phyloP scores from a whole-genome alignment of 495 filamentous ascomycete species.

The Tuber melanosporum region DNA sequence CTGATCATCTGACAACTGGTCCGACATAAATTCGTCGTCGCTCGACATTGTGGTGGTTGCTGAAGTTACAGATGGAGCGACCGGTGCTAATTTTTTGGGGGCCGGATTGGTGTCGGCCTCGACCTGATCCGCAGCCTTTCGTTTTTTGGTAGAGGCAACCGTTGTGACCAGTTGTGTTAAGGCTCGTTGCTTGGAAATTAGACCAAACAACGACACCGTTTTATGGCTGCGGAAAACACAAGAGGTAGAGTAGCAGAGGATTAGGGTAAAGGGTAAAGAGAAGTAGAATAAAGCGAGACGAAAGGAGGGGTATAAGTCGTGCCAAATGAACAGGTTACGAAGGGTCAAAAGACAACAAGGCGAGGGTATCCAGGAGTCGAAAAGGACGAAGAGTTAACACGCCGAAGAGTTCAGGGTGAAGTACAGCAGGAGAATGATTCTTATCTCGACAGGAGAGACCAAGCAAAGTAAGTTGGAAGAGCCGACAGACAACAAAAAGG shows the following conservation, averaged over 20 bases:
- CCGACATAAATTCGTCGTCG: slow-evolving; percentile 91
- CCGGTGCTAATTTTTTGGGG: slow-evolving; percentile 48
- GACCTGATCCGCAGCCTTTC: slow-evolving; percentile 80
- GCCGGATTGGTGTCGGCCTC: slow-evolving; percentile 46
- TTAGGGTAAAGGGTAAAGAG: not conserved
- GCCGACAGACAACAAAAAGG: not conserved
- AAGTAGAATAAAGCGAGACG: slow-evolving; percentile 2
- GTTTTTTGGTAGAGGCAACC: slow-evolving; percentile 70
- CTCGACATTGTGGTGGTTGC: slow-evolving; percentile 77
- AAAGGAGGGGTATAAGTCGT: not conserved
- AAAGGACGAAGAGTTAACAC: slow-evolving; percentile 1
- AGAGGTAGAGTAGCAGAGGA: slow-evolving; percentile 9
- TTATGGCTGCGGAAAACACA: slow-evolving; percentile 25
- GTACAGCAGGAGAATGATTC: not conserved
- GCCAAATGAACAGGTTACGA: not conserved
- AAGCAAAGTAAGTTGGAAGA: not conserved
- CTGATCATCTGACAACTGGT: slow-evolving; percentile 62
- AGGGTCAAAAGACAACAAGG: not conserved
- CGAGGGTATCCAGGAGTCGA: not conserved
- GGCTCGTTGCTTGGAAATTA: slow-evolving; percentile 43
- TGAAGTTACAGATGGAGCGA: slow-evolving; percentile 55
- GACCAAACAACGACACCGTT: slow-evolving; percentile 43
- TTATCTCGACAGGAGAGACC: not conserved
- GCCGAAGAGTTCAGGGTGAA: not conserved
- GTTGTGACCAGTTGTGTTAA: slow-evolving; percentile 50